Base-by-base conservation (phyloP, 2,329 filamentous ascomycete species). In the Fusarium liriodendri region DNA sequence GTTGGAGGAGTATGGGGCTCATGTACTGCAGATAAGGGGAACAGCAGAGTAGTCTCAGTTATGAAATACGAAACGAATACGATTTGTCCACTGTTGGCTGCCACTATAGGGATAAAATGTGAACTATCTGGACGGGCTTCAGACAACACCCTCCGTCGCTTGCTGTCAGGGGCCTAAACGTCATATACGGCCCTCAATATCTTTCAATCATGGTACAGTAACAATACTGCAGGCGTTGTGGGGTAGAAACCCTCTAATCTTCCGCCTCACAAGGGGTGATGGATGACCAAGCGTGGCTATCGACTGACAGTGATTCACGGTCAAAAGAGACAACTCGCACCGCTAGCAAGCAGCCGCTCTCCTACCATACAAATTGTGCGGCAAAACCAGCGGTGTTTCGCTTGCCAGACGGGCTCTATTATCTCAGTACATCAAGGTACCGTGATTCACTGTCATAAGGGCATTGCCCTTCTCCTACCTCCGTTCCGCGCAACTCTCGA, bases 41-140 rank as follows among this genome's bases (percentile, higher is more conserved):
- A 47, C 38, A 69, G 58, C 69, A 60, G 70, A 54, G 62, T 61
- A 50, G 61, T 67, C 27, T 40, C 37, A 27, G 62, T 60, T 61
- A 33, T 33, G 69, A 74, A 63, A 59, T n/a, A 59, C 35, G 42
- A 40, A 66, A 67, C 20, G 35, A 20, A 54, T 37, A 69, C 42
- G 16, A 32, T 38, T 40, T 25, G n/a, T 45, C 25, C n/a, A 27
- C 10, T 38, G 11, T 37, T 25, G 6, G 2, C n/a, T 33, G 20
- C 9, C 29, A 25, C 52, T 5, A 22, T 7, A 3, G 32, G 29
- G 5, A 10, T 2, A 22, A 45, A 4, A 45, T 45, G 40, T 45
- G 38, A 42, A 20, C n/a, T 3, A 42, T 42, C n/a, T 20, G 6
- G 10, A 42, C n/a, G 38, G n/a, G 38, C 38, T 40, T 40, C 5